These are phyloP conservation scores for Fomitopsis palustris DNA, from an alignment of 1,284 basidiomycete species.

Conservation along the genomic window DNA sequence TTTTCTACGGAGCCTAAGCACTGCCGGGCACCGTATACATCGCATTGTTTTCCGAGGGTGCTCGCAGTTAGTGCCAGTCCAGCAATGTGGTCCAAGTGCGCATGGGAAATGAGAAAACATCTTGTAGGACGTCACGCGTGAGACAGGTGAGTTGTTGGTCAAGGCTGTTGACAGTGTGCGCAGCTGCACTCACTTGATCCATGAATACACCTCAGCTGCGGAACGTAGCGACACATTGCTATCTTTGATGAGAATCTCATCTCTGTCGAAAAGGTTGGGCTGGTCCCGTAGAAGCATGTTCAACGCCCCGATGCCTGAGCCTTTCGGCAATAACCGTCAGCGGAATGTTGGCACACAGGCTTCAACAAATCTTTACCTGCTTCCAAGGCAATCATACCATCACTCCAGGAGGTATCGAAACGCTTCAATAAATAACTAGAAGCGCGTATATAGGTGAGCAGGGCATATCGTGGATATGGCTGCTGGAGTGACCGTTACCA, in stretches of 20 bases:
- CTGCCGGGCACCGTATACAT: conserved; percentile 57
- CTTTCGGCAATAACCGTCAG: conserved; percentile 30
- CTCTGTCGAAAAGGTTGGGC: conserved; percentile 46
- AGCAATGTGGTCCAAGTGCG: conserved; percentile 79
- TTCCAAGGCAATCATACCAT: conserved; percentile 70
- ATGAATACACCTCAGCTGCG: conserved; percentile 56
- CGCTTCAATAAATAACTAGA: conserved; percentile 71
- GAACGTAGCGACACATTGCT: conserved; percentile 23
- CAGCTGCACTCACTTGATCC: conserved; percentile 40
- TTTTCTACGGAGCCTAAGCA: conserved; percentile 67
- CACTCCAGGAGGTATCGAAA: conserved; percentile 52
- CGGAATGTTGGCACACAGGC: neutral
- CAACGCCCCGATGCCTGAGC: conserved; percentile 70
- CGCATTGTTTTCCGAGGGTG: conserved; percentile 47
- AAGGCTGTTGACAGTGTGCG: too few relatives aligned
- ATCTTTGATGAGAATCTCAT: conserved; percentile 15
- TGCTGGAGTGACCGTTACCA: conserved; percentile 50
- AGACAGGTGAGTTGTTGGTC: neutral
- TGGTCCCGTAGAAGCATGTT: conserved; percentile 47
- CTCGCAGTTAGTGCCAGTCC: conserved; percentile 77
- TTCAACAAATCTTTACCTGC: conserved; percentile 45
- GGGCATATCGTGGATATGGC: neutral
- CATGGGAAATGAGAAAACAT: conserved; percentile 75
- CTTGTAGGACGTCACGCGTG: conserved; percentile 30
- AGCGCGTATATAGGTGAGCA: neutral